Evolutionary conservation across 2,329 filamentous ascomycete genomes (phyloP), one percentile per base, ranked within the genome.

Genomic region (Xylaria digitata): DNA sequence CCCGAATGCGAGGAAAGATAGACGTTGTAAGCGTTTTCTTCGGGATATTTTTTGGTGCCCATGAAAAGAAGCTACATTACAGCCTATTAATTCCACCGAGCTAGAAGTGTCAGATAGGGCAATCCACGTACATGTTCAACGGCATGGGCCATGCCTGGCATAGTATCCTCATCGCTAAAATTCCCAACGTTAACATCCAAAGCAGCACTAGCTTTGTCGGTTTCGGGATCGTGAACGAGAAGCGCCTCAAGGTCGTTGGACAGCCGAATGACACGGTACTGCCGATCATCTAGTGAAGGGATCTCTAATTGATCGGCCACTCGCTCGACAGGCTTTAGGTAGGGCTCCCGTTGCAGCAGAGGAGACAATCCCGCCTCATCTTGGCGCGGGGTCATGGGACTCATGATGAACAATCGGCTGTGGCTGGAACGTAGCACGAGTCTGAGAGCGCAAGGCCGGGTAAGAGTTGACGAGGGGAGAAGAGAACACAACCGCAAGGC

Each of bases 21-120:
- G 77, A 95, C 91, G 75, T 93, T 93, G 83, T 99, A 99, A 71
- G 92, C 95, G 79, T 99, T 98, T 81, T 97, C 95, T 77, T 90
- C 88, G 0, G 96, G 96, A 76, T 96, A 99, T 87, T 98, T 99
- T 80, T 97, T 91, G 7, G 96, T 99, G 56, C 96, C 96, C 96
- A 99, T 98, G 83, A 99, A 99, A 26, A 99, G 83, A 71, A 97
- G 83, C 85, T 90, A 71, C 17, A 69, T 7, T 64, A 30, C 48
- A 17, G 56, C 15, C 48, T 60, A 60, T 75, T 46, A 74, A 61
- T 49, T 46, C 19, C 21, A 54, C 42, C 32, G 13, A 6, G 52
- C 17, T 13, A 49, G 11, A n/a, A 56, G 32, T 56, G 9, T 21
- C 1, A n/a, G 49, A 42, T 23, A 56, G 26, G 37, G 37, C 19